Conservation (phyloP, 2,329 filamentous ascomycete species). For the Waltergamsia citrina region DNA sequence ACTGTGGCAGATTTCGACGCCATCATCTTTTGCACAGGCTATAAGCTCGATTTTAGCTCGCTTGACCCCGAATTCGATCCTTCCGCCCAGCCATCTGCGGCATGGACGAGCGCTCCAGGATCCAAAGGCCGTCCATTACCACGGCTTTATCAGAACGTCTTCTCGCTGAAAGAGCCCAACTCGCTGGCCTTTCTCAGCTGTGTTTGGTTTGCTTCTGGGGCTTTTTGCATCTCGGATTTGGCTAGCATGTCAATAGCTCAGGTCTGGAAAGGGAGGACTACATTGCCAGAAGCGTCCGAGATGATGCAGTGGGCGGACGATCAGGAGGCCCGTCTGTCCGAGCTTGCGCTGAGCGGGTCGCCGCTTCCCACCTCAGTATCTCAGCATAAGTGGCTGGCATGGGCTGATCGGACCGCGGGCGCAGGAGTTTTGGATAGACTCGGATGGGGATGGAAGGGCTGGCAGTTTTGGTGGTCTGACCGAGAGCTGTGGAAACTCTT, state of each 20-base stretch:
- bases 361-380: slow-evolving; percentile 16
- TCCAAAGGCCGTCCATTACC: slow-evolving; percentile 18
- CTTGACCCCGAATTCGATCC: slow-evolving; percentile 16
- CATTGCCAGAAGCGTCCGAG: slow-evolving; percentile 20
- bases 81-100: slow-evolving; percentile 11
- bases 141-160: slow-evolving; percentile 31
- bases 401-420: slow-evolving; percentile 30
- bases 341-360: slow-evolving; percentile 15
- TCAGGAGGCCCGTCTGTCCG: slow-evolving; percentile 21
- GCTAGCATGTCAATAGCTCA: slow-evolving; percentile 31
- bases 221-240: slow-evolving; percentile 28
- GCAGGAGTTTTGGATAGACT: slow-evolving; percentile 27
- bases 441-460: slow-evolving; percentile 27
- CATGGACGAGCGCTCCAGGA: slow-evolving; percentile 13
- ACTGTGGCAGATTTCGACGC: slow-evolving; percentile 14
- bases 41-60: slow-evolving; percentile 18
- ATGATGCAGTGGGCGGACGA: slow-evolving; percentile 25
- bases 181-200: slow-evolving; percentile 33
- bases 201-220: slow-evolving; percentile 21
- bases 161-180: slow-evolving; percentile 30
- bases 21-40: slow-evolving; percentile 25
- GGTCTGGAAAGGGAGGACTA: slow-evolving; percentile 27
- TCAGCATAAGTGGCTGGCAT: slow-evolving; percentile 24
- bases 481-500: slow-evolving; percentile 24
- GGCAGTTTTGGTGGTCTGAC: slow-evolving; percentile 30